A percentile compares a stretch with the other conserved stretches of the same genome.
Evolutionary conservation across 2,329 filamentous ascomycete species (phyloP).

Genomic region (Pseudonectria foliicola): DNA sequence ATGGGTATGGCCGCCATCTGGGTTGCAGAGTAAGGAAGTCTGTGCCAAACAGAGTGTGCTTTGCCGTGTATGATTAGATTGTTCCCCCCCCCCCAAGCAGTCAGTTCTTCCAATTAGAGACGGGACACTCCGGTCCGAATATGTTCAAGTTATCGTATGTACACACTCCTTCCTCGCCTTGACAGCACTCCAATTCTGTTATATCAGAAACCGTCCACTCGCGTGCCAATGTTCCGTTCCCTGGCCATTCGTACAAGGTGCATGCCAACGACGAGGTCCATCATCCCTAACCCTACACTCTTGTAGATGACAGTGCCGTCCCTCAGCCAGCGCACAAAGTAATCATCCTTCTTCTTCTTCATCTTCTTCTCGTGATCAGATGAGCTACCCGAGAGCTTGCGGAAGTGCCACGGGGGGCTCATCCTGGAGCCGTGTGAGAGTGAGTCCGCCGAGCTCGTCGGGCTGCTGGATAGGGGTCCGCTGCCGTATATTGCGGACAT

Average conservation of each 20-base stretch:
- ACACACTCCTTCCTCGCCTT: neutral
- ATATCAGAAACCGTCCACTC: conserved; percentile 43
- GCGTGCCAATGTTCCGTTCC: conserved; percentile 46
- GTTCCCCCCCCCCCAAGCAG: neutral
- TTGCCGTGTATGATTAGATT: conserved; percentile 21
- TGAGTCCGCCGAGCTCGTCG: conserved; percentile 24
- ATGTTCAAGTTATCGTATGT: too few relatives aligned
- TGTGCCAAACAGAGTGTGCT: conserved; percentile 1
- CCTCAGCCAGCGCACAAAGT: conserved; percentile 48
- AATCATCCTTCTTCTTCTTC: conserved; percentile 40
- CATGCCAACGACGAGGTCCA: conserved; percentile 58
- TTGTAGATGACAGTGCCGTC: conserved; percentile 63
- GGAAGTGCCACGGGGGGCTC: conserved; percentile 26
- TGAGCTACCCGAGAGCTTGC: conserved; percentile 22
- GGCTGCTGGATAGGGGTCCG: conserved; percentile 23
- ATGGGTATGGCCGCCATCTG: conserved; percentile 98
- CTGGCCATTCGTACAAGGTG: conserved; percentile 50
- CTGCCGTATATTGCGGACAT: conserved; percentile 35
- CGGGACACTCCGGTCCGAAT: too few relatives aligned
- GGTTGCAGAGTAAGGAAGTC: conserved; percentile 69
- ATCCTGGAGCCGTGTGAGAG: conserved; percentile 26
- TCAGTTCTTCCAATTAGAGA: too few relatives aligned
- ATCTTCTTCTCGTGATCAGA: conserved; percentile 17
- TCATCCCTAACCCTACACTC: conserved; percentile 58
- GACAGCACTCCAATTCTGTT: conserved; percentile 7